Evolutionary conservation across 2,329 filamentous ascomycete genomes (phyloP).

Genomic region (Hypoxylon sp.): DNA sequence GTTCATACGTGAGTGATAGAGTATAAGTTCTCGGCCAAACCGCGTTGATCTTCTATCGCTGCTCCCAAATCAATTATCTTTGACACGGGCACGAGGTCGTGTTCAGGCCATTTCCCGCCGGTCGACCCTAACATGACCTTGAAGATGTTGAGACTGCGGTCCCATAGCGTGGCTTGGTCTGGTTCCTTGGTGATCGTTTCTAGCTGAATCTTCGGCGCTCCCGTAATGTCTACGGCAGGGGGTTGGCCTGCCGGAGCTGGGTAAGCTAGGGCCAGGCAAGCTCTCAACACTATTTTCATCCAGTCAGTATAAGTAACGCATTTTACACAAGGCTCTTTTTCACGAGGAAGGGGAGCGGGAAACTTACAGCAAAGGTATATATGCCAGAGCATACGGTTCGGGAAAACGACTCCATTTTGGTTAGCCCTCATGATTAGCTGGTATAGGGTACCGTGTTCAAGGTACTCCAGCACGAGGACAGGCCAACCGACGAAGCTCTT

Average conservation of each 20-base stretch:
- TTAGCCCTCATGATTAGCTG: conserved; percentile 1
- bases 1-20: conserved; percentile 5
- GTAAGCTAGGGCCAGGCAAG: conserved; percentile 8
- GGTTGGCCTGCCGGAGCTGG: background rate
- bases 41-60: background rate
- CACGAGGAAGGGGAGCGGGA: too few species aligned
- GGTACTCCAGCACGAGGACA: conserved; percentile 9
- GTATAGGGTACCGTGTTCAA: conserved; percentile 7
- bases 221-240: background rate
- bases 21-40: background rate
- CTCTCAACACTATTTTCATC: conserved; percentile 15
- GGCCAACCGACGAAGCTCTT: background rate
- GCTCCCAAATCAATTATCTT: conserved; percentile 10
- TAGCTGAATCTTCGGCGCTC: background rate
- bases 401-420: background rate
- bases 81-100: background rate
- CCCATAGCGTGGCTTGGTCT: background rate
- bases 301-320: conserved; percentile 1
- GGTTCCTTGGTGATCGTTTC: conserved; percentile 7
- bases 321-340: too few species aligned
- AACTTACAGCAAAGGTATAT: conserved; percentile 22
- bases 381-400: conserved; percentile 20
- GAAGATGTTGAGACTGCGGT: background rate
- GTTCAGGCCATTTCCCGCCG: background rate
- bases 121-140: conserved; percentile 5